These are phyloP conservation scores for Cladosporium phlei DNA, from an alignment of 2,329 filamentous ascomycete genomes.

Conservation along the genomic window DNA sequence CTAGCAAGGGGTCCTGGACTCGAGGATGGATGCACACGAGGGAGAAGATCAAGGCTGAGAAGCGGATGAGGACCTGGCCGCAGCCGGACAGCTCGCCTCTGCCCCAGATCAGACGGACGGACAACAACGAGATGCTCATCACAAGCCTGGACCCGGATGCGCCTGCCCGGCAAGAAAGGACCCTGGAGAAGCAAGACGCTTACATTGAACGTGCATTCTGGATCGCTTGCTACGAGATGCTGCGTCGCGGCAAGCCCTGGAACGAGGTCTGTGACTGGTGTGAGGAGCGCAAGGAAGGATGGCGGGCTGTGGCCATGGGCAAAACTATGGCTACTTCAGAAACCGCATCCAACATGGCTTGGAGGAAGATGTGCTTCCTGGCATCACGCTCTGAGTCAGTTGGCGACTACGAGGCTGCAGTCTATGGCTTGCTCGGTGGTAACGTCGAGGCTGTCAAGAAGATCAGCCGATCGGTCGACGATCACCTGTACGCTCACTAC, in stretches of 20 bases:
- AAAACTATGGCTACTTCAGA: slow-evolving; percentile 47
- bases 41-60: slow-evolving; percentile 82
- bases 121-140: slow-evolving; percentile 61
- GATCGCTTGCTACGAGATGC: slow-evolving; percentile 89
- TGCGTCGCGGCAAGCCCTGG: slow-evolving; percentile 75
- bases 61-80: slow-evolving; percentile 61
- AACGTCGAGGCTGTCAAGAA: slow-evolving; percentile 72
- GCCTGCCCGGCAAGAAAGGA: slow-evolving; percentile 69
- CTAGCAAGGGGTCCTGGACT: slow-evolving; percentile 71
- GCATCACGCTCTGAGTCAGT: slow-evolving; percentile 62
- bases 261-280: slow-evolving; percentile 79
- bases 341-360: slow-evolving; percentile 45
- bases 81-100: slow-evolving; percentile 48
- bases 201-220: slow-evolving; percentile 88
- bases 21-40: slow-evolving; percentile 92
- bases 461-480: slow-evolving; percentile 76
- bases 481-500: slow-evolving; percentile 80
- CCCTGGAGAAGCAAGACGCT: slow-evolving; percentile 75
- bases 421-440: slow-evolving; percentile 85
- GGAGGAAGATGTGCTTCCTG: slow-evolving; percentile 72
- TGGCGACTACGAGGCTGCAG: slow-evolving; percentile 77
- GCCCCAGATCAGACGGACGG: slow-evolving; percentile 38
- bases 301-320: slow-evolving; percentile 80
- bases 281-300: slow-evolving; percentile 75
- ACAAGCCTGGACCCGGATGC: slow-evolving; percentile 93